A percentile compares a stretch with the other conserved stretches of the same genome.
phyloP scores from a whole-genome alignment of 352 stramenopile species.

The Globisporangium megalacanthum region DNA sequence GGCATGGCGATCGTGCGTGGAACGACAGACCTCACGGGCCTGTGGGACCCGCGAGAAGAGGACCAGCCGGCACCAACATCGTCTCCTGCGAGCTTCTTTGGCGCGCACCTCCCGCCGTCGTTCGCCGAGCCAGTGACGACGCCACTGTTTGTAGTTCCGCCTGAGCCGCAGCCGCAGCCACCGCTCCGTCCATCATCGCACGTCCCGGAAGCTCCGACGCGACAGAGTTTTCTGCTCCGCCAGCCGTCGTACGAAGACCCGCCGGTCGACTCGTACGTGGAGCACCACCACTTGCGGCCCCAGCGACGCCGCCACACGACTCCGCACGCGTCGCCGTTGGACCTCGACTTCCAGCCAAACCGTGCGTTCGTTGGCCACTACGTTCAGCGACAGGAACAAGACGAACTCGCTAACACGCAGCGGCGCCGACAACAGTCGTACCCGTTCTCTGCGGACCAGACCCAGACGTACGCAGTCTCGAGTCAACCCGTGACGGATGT shows the following conservation, averaged over 20 bases:
- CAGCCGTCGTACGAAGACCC: constrained; percentile 16
- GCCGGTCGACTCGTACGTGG: constrained; percentile 6
- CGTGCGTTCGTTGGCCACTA: constrained; percentile 18
- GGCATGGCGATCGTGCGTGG: constrained; percentile 29
- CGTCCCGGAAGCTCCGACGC: constrained; percentile 18
- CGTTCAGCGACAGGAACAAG: constrained; percentile 26
- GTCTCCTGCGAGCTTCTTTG: constrained; percentile 9
- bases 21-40: constrained; percentile 39
- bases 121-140: constrained; percentile 2
- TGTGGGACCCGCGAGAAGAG: constrained; percentile 28
- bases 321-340: not conserved
- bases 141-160: too few species aligned
- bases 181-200: constrained; percentile 20
- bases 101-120: constrained; percentile 16
- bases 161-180: constrained; percentile 13
- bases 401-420: not conserved
- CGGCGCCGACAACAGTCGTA: constrained; percentile 6
- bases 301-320: not conserved
- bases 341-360: constrained; percentile 7
- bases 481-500: not conserved
- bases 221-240: constrained; percentile 25
- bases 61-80: constrained; percentile 8
- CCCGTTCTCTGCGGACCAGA: not conserved
- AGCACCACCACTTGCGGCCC: constrained; percentile 5
- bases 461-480: not conserved